Percentiles rank a stretch among this genome's conserved stretches.
Evolutionary conservation across 2,329 filamentous ascomycete species (phyloP).

Genomic region (Fusarium sp.): DNA sequence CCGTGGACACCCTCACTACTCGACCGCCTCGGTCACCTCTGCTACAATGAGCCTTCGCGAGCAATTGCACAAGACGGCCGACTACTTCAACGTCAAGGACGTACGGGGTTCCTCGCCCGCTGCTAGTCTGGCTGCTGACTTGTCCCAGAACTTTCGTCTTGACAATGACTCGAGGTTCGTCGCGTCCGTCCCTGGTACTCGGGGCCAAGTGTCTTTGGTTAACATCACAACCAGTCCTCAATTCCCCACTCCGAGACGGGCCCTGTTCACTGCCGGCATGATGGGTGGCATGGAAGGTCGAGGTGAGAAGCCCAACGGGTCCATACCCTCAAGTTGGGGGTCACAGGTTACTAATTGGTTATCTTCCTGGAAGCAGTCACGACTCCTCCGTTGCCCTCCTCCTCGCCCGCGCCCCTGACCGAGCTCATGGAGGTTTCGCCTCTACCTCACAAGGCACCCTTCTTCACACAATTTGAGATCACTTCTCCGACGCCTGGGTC

Average conservation of each 20-base stretch:
- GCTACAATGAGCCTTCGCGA: slow-evolving; percentile 84
- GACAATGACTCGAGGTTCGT: slow-evolving; percentile 84
- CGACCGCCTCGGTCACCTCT: slow-evolving; percentile 66
- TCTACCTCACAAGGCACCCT: slow-evolving; percentile 86
- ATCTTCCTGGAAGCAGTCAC: slow-evolving; percentile 74
- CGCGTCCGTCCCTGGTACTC: slow-evolving; percentile 21
- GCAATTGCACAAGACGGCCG: slow-evolving; percentile 70
- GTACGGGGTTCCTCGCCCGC: slow-evolving; percentile 90
- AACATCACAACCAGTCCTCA: slow-evolving; percentile 49
- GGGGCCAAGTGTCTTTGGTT: slow-evolving; percentile 21
- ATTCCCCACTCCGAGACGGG: slow-evolving; percentile 56
- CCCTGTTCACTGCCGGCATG: slow-evolving; percentile 55
- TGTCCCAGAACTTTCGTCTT: slow-evolving; percentile 97
- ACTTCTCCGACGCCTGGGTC: slow-evolving; percentile 77
- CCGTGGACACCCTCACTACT: slow-evolving; percentile 61
- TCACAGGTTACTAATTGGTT: slow-evolving; percentile 37
- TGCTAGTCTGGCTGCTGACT: slow-evolving; percentile 88
- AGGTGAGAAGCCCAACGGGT: slow-evolving; percentile 43
- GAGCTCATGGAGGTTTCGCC: slow-evolving; percentile 96
- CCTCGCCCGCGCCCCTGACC: slow-evolving; percentile 77
- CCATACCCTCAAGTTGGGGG: background rate
- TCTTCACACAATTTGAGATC: slow-evolving; percentile 72
- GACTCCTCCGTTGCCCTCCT: slow-evolving; percentile 85
- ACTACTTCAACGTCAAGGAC: slow-evolving; percentile 86
- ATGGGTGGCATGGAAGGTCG: slow-evolving; percentile 51